Conservation (phyloP, 2,329 filamentous ascomycete species). For the Trichoderma koningiopsis region DNA sequence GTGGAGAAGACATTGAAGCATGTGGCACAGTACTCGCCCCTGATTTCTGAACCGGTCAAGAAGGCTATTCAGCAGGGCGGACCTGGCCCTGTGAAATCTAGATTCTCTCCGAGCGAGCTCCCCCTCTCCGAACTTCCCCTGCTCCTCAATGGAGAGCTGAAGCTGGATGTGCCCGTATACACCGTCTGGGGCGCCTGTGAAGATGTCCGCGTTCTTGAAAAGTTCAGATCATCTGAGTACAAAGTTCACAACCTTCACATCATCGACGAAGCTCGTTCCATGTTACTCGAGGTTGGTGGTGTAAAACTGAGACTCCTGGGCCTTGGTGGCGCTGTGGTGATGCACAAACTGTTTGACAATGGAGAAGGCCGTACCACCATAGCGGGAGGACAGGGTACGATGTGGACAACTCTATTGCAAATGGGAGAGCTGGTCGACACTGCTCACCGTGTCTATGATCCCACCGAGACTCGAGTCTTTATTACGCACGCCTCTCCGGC, state of each 20-base stretch:
- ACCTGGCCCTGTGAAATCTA: constrained; percentile 79
- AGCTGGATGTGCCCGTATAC: constrained; percentile 94
- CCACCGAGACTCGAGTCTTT: constrained; percentile 94
- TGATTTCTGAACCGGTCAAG: constrained; percentile 78
- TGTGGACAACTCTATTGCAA: constrained; percentile 98
- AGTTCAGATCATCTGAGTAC: constrained; percentile 96
- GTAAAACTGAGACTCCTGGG: constrained; percentile 94
- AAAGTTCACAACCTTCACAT: constrained; percentile 97
- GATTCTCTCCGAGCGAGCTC: constrained; percentile 78
- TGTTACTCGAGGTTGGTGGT: constrained; percentile 90
- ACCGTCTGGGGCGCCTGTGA: constrained; percentile 99
- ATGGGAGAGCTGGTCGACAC: constrained; percentile 99
- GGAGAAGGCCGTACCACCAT: constrained; percentile 97
- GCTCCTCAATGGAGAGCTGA: constrained; percentile 84
- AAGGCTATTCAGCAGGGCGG: constrained; percentile 67
- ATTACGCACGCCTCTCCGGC: constrained; percentile 96
- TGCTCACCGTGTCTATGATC: constrained; percentile 96
- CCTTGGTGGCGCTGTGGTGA: constrained; percentile 93
- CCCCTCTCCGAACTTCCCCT: constrained; percentile 90
- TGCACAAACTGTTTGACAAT: constrained; percentile 99
- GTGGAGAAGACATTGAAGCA: constrained; percentile 99
- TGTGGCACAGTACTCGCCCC: constrained; percentile 95
- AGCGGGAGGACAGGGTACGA: constrained; percentile 95
- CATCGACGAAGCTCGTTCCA: constrained; percentile 95
- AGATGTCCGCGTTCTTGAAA: constrained; percentile 95